Evolutionary conservation across 2,329 filamentous ascomycete genomes (phyloP), one percentile per base, ranked within the genome.

Genomic region (Trichoderma hamatum): DNA sequence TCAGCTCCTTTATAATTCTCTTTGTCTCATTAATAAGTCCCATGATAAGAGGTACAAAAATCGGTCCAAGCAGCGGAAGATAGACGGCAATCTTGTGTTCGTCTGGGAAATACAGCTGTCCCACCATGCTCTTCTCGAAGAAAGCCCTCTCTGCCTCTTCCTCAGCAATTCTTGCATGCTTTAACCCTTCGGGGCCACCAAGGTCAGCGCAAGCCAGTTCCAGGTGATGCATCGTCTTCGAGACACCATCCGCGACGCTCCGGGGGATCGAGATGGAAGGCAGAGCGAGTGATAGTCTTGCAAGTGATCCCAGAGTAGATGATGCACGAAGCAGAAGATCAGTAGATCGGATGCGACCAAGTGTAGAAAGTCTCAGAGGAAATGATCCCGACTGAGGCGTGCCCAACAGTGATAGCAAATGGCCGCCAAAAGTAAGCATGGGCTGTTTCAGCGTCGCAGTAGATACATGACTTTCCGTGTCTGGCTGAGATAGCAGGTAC

Each of bases 121-220:
- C 96, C 14, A 99, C 96, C 96, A 99, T 99, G 76, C 92, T 97
- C 81, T 97, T 97, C 80, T 99, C 96, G 74, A 99, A 99, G 80
- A 99, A 99, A 0, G 95, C 95, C 70, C 91, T 89, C 78, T 99
- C 96, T 0, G 94, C 95, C 77, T 96, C 93, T 3, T 88, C 87
- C 80, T 97, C 94, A 6, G 96, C 96, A 58, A 93, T 88, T 11
- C 92, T 88, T 0, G 95, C 95, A 77, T 95, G 90, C 71, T 90
- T 87, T 49, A 99, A 82, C 0, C 94, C 94, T 32, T 89, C 86
- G 0, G 82, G 81, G 0, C 83, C 84, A 43, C 88, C 88, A 2
- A 98, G 84, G 65, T 88, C 88, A 28, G 89, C 84, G 76, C 95
- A 97, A 0, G 94, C 91, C 56, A 88, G 84, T 34, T 92, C 86